phyloP scores from a whole-genome alignment of 2,329 filamentous ascomycete genomes.

The Pseudocercospora crystallina region DNA sequence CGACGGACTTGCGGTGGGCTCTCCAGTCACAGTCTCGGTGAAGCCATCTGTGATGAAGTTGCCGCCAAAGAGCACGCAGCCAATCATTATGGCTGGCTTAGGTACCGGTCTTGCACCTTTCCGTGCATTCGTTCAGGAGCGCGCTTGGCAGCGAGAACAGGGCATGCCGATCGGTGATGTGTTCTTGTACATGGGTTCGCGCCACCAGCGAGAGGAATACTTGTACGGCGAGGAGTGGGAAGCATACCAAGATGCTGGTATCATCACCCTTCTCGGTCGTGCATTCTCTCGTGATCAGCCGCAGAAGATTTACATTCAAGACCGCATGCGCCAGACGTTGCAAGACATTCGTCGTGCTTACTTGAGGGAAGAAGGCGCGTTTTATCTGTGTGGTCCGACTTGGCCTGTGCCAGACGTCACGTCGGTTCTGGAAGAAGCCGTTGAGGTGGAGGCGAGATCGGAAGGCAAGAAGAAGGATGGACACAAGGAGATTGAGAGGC shows the following conservation, averaged over 20 bases:
- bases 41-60: slow-evolving; percentile 99
- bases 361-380: slow-evolving; percentile 81
- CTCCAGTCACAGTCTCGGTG: slow-evolving; percentile 84
- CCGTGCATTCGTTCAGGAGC: slow-evolving; percentile 97
- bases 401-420: slow-evolving; percentile 99
- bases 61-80: slow-evolving; percentile 80
- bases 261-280: slow-evolving; percentile 88
- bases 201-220: slow-evolving; percentile 97
- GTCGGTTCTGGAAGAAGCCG: slow-evolving; percentile 88
- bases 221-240: slow-evolving; percentile 99
- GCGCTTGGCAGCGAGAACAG: slow-evolving; percentile 95
- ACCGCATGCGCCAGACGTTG: slow-evolving; percentile 89
- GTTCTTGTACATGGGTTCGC: slow-evolving; percentile 92
- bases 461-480: slow-evolving; percentile 36
- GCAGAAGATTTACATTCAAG: slow-evolving; percentile 99
- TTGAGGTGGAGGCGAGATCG: slow-evolving; percentile 69
- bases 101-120: slow-evolving; percentile 98
- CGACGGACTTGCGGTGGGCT: slow-evolving; percentile 69
- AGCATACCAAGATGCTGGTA: slow-evolving; percentile 90
- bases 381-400: slow-evolving; percentile 96
- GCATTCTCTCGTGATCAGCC: slow-evolving; percentile 97
- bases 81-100: slow-evolving; percentile 98
- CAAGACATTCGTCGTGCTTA: slow-evolving; percentile 82
- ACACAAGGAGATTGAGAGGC: slow-evolving; percentile 83
- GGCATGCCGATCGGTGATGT: slow-evolving; percentile 93